Evolutionary conservation across 768 basidiomycete species (phyloP), one percentile per base, ranked within the genome.

Genomic region (Psilocybe sp.): DNA sequence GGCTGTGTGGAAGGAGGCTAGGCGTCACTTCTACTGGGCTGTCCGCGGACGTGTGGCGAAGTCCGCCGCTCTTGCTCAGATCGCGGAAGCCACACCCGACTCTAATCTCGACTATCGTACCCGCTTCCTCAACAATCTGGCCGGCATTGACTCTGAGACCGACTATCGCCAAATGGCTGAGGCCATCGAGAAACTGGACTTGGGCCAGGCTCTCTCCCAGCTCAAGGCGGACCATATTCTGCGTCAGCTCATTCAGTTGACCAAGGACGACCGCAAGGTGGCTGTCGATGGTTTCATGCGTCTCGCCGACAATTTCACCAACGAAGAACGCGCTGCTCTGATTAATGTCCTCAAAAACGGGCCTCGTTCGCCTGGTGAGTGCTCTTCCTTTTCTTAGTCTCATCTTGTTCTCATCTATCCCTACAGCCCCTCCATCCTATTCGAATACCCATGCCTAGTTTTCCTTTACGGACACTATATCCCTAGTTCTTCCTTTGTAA

Each of bases 1-100:
- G 15, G 76, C 83, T 23, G 80, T 85, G 40, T 98, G 95, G 95
- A 92, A 89, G 68, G 79, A 89, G 46, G 84, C 94, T 48, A 85
- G 92, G 51, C 81, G 93, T 53, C 79, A 85, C 63, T 95, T 98
- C 79, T 96, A 96, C 72, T 97, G 93, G 94, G 83, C 89, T 38
- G 78, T 92, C 28, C 87, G 95, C 39, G 86, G 87, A n/a, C 85
- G 87, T 46, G 69, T 90, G 31, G 87, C 87, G 19, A 82, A 79
- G 47, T 85, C 86, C 1, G 69, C 73, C 35, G 85, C 85, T 15
- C 71, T 89, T 38, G 74, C 77, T 38, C 72, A 77, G 52, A 73
- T 97, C 39, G 75, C 79, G 5, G 80, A 81, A 42, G 87, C 89
- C 15, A 84, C 83, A 59, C 92, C 95, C 3, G 80, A 79, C 32